Percentiles rank a stretch among this genome's conserved stretches.
These are phyloP conservation scores for Fusarium sp. DNA, from an alignment of 2,329 filamentous ascomycete genomes.

Conservation along the genomic window DNA sequence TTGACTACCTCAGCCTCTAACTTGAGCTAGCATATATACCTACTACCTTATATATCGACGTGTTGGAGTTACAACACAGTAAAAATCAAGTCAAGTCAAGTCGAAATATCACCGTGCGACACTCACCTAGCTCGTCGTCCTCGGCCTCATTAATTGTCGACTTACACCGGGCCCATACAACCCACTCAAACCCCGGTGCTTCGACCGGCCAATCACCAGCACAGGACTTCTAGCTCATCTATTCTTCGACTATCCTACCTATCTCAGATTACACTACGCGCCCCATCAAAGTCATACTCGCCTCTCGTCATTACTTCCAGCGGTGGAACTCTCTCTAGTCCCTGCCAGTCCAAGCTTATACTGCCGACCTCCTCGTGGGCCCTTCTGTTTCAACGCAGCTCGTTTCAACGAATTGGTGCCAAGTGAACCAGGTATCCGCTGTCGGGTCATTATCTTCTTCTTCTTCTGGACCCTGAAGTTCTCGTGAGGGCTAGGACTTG, in stretches of 20 bases:
- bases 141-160: constrained; percentile 11
- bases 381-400: constrained; percentile 11
- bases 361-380: constrained; percentile 9
- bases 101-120: not conserved
- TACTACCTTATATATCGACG: not conserved
- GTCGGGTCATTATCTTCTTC: not conserved
- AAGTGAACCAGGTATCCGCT: constrained; percentile 6
- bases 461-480: constrained; percentile 5
- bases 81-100: not conserved
- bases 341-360: not conserved
- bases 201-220: constrained; percentile 23
- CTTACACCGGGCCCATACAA: constrained; percentile 35
- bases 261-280: constrained; percentile 9
- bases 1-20: not conserved
- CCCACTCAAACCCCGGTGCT: constrained; percentile 16
- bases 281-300: constrained; percentile 14
- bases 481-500: not conserved
- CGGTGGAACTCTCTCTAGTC: constrained; percentile 6
- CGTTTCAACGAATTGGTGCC: not conserved
- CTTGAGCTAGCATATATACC: not conserved
- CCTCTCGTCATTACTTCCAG: constrained; percentile 14
- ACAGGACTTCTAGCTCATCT: not conserved
- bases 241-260: constrained; percentile 4
- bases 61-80: not conserved
- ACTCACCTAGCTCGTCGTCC: not conserved